These are phyloP conservation scores for Mentha longifolia DNA, from an alignment of 257 asterid genomes.

Conservation along the genomic window DNA sequence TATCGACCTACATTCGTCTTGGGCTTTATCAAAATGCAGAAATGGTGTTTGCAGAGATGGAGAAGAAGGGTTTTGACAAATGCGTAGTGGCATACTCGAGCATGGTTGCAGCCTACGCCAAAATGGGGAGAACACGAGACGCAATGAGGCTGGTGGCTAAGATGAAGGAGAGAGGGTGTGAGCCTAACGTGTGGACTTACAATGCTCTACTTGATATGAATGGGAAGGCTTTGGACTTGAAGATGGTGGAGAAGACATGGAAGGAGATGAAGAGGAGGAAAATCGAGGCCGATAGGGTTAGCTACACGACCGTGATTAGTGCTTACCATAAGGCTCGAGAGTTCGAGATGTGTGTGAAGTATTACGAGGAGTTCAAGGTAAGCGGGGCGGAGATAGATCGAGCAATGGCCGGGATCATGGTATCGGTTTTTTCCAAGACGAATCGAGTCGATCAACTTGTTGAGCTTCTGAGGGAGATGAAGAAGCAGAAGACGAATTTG, in stretches of 20 bases:
- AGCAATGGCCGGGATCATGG: constrained; percentile 92
- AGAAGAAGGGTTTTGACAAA: constrained; percentile 60
- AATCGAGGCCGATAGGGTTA: constrained; percentile 63
- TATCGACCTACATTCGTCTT: constrained; percentile 58
- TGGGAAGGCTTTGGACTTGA: constrained; percentile 58
- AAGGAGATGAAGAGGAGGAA: constrained; percentile 81
- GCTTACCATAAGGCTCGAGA: constrained; percentile 71
- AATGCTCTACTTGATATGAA: constrained; percentile 79
- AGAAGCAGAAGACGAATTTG: constrained; percentile 52
- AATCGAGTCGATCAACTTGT: constrained; percentile 72
- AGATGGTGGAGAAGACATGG: constrained; percentile 72
- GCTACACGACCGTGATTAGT: constrained; percentile 75
- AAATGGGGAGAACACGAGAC: constrained; percentile 63
- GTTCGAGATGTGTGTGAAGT: constrained; percentile 53
- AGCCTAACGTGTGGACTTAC: constrained; percentile 93
- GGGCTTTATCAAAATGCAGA: constrained; percentile 67
- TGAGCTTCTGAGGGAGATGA: constrained; percentile 77
- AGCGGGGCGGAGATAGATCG: constrained; percentile 66
- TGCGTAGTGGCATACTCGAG: constrained; percentile 86
- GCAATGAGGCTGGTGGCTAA: constrained; percentile 77
- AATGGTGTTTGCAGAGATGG: constrained; percentile 65
- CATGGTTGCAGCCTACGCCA: constrained; percentile 79
- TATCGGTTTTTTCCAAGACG: constrained; percentile 75
- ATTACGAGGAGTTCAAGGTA: constrained; percentile 62
- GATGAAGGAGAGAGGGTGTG: constrained; percentile 80